These are phyloP conservation scores for Jaltomata sinuosa DNA, from an alignment of 257 asterid species.

Conservation along the genomic window DNA sequence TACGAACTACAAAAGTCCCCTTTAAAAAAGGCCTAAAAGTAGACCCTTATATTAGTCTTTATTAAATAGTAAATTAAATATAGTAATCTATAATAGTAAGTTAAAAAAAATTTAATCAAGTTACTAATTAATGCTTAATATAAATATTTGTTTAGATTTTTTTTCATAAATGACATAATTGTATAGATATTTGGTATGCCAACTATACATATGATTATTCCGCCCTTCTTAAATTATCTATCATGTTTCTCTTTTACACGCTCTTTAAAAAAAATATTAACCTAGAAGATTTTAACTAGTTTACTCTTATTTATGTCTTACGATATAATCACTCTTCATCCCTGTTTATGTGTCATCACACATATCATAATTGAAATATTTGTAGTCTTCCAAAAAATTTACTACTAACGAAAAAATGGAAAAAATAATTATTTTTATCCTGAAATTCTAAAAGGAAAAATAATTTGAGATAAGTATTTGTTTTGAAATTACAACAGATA, in stretches of 20 bases:
- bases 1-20: constrained; percentile 15
- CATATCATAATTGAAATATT: too few species aligned
- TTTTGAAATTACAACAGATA: too few species aligned
- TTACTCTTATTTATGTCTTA: too few species aligned
- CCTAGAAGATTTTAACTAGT: too few species aligned
- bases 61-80: too few species aligned
- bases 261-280: neutral
- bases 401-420: neutral
- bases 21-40: neutral
- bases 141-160: neutral
- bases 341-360: neutral
- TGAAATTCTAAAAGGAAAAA: neutral
- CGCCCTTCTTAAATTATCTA: neutral
- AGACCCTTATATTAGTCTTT: constrained; percentile 26
- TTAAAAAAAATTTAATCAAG: too few species aligned
- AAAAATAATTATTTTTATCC: neutral
- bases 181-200: neutral
- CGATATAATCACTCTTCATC: too few species aligned
- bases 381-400: neutral
- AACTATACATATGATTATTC: neutral
- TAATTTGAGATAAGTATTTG: neutral
- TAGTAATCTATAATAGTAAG: too few species aligned
- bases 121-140: neutral
- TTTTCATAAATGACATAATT: neutral
- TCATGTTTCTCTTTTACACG: neutral